Conservation (phyloP, 345 rosid genomes). For the Arabidopsis arenosa region DNA sequence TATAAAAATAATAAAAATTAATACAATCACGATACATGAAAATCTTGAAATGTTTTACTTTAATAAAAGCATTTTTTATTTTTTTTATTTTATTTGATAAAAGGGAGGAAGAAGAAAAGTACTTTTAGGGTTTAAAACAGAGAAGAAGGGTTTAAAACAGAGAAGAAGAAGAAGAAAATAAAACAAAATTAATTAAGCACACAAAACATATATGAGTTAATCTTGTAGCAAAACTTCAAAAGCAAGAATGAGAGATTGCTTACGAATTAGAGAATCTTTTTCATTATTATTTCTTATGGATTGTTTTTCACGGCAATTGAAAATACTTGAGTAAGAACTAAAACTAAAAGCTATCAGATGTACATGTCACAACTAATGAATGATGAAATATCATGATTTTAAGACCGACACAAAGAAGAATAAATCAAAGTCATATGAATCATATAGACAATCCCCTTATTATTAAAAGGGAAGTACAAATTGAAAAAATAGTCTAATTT, state of each 20-base stretch:
- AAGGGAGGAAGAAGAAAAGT: not conserved
- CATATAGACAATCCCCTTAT: not conserved
- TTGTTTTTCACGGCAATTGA: conserved; percentile 13
- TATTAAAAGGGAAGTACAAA: no score
- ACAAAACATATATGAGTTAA: conserved; percentile 9
- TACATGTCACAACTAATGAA: not conserved
- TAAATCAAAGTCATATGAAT: not conserved
- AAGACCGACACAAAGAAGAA: not conserved
- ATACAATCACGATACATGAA: no score
- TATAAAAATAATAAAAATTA: no score
- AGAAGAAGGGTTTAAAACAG: no score
- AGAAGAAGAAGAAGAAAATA: not conserved
- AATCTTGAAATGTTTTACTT: not conserved
- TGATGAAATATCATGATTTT: conserved; percentile 7
- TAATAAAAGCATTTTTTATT: not conserved
- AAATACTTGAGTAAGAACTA: conserved; percentile 6
- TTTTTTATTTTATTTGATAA: not conserved
- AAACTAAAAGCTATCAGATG: not conserved
- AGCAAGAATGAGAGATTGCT: conserved; percentile 28
- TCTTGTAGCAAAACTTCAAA: conserved; percentile 26
- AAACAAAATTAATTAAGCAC: not conserved
- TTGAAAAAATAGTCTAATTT: no score
- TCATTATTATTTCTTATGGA: not conserved
- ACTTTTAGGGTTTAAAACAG: not conserved
- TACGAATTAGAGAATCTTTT: not conserved